These are phyloP conservation scores for Penicilliopsis zonata DNA, from an alignment of 495 filamentous ascomycete genomes.

Conservation along the genomic window DNA sequence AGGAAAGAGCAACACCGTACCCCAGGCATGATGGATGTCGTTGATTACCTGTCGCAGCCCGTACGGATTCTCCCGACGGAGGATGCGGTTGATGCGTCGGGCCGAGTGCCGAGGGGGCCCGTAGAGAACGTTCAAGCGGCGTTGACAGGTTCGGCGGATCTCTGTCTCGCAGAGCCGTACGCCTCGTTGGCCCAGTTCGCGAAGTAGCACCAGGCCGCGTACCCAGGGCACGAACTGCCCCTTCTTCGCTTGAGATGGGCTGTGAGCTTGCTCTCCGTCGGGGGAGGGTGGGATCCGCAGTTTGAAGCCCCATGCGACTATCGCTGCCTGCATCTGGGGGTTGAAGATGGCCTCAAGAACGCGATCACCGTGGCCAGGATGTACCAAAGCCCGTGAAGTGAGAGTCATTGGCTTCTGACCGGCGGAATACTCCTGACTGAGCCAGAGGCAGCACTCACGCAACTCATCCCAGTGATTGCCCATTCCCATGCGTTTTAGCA, in stretches of 20 bases:
- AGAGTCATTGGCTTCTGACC: not conserved
- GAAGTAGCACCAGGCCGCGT: slow-evolving; percentile 40
- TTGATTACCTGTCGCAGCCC: slow-evolving; percentile 13
- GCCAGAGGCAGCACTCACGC: slow-evolving; percentile 29
- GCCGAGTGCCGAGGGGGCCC: slow-evolving; percentile 18
- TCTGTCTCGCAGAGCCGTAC: slow-evolving; percentile 21
- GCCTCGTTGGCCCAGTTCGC: slow-evolving; percentile 31
- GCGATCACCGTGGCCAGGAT: slow-evolving; percentile 1
- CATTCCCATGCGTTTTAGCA: slow-evolving; percentile 31
- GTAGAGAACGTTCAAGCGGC: slow-evolving; percentile 41
- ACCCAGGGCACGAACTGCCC: slow-evolving; percentile 27
- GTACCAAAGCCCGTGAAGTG: not conserved
- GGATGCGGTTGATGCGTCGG: slow-evolving; percentile 20
- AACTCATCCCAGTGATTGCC: slow-evolving; percentile 21
- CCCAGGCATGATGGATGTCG: slow-evolving; percentile 25
- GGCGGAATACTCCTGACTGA: slow-evolving; percentile 24
- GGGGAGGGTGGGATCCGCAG: slow-evolving; percentile 14
- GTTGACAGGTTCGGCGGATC: slow-evolving; percentile 30
- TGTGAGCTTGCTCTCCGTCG: slow-evolving; percentile 4
- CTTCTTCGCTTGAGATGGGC: slow-evolving; percentile 3
- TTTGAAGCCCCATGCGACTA: slow-evolving; percentile 50
- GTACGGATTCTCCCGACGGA: slow-evolving; percentile 26
- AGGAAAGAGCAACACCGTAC: slow-evolving; percentile 17
- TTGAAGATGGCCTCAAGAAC: slow-evolving; percentile 34
- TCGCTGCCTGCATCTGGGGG: slow-evolving; percentile 32